These are phyloP conservation scores for Vitis rotundifolia DNA, from an alignment of 164 flowering plant species.

Conservation along the genomic window DNA sequence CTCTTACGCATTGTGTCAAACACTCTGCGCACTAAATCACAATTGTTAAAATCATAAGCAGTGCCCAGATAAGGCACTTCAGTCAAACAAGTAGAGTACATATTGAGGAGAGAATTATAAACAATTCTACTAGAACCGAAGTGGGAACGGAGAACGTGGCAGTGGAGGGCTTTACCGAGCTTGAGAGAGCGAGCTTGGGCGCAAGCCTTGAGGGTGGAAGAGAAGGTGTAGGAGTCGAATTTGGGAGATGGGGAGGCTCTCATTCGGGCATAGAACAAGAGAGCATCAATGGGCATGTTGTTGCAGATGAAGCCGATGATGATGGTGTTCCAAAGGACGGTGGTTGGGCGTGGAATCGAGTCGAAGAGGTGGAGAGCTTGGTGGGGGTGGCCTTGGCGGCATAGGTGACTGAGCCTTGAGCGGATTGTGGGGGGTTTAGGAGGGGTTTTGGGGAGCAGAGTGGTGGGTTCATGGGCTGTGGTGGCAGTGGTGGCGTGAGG, in stretches of 20 bases:
- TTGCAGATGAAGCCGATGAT: slow-evolving; percentile 88
- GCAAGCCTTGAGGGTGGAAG: slow-evolving; percentile 85
- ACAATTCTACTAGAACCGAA: slow-evolving; percentile 59
- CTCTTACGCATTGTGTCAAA: slow-evolving; percentile 66
- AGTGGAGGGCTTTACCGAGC: slow-evolving; percentile 75
- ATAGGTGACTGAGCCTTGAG: slow-evolving; percentile 69
- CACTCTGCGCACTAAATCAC: slow-evolving; percentile 55
- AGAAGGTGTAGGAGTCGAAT: slow-evolving; percentile 77
- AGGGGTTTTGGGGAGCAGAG: slow-evolving; percentile 15
- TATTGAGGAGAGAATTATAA: slow-evolving; percentile 73
- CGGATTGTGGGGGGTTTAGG: slow-evolving; percentile 49
- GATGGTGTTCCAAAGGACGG: slow-evolving; percentile 86
- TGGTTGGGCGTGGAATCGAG: slow-evolving; percentile 65
- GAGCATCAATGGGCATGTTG: slow-evolving; percentile 69
- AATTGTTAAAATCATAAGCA: not conserved
- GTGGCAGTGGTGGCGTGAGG: not conserved
- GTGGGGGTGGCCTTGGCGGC: slow-evolving; percentile 67
- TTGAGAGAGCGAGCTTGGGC: slow-evolving; percentile 48
- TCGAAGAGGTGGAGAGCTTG: slow-evolving; percentile 80
- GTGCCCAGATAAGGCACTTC: not conserved
- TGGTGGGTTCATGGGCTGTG: not conserved
- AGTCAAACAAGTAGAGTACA: slow-evolving; percentile 63
- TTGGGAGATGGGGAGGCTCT: slow-evolving; percentile 18
- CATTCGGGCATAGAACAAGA: slow-evolving; percentile 61
- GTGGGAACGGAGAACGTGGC: slow-evolving; percentile 60